Conservation (phyloP, 495 filamentous ascomycete genomes). For the Chaetomium tenue region DNA sequence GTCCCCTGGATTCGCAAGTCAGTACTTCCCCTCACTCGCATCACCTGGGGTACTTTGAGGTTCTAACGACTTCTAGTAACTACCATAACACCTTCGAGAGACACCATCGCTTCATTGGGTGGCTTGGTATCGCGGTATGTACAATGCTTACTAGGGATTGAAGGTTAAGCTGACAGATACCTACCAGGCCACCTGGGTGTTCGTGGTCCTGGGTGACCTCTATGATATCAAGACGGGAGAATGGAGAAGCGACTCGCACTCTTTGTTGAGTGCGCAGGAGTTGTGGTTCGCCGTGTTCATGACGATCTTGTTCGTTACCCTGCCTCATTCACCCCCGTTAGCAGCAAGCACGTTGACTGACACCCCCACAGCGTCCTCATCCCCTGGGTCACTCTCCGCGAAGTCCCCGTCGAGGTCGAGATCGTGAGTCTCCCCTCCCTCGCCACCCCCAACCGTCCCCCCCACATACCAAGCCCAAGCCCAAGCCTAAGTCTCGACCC, state of each 20-base stretch:
- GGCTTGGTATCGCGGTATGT: constrained; percentile 45
- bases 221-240: constrained; percentile 41
- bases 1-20: constrained; percentile 51
- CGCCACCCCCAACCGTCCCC: not conserved
- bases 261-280: constrained; percentile 43
- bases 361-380: constrained; percentile 38
- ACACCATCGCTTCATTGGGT: constrained; percentile 48
- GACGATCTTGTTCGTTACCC: constrained; percentile 41
- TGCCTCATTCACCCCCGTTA: not conserved
- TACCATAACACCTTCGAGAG: constrained; percentile 45
- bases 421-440: constrained; percentile 33
- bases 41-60: too few relatives aligned
- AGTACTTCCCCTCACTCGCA: constrained; percentile 20
- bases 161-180: not conserved
- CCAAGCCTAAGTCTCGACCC: not conserved
- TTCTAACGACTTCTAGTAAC: constrained; percentile 25
- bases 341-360: constrained; percentile 23
- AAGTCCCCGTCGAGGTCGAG: constrained; percentile 46
- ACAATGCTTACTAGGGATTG: not conserved
- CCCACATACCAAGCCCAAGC: too few relatives aligned
- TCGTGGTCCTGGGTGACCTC: constrained; percentile 42
- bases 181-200: constrained; percentile 42
- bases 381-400: constrained; percentile 46
- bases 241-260: constrained; percentile 40
- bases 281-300: constrained; percentile 49